A percentile compares a stretch with the other conserved stretches of the same genome.
Conservation (phyloP, 202 grass and related monocot species). For the Miscanthus sacchariflorus region DNA sequence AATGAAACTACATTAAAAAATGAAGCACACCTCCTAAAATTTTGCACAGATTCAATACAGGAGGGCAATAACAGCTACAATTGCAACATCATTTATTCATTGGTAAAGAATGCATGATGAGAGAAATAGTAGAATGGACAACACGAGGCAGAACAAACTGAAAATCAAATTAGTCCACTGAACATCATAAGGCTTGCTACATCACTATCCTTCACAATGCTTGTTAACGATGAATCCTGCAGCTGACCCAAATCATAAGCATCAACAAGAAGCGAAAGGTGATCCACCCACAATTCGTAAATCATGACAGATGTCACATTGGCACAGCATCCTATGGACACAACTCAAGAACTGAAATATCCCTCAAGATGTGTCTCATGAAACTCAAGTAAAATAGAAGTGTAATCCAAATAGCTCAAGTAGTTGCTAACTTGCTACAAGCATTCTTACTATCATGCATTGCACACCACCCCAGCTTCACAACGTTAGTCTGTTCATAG, state of each 20-base stretch:
- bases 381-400: slow-evolving; percentile 14
- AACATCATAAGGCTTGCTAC: neutral
- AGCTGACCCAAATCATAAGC: neutral
- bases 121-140: neutral
- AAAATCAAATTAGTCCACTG: neutral
- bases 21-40: neutral
- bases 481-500: slow-evolving; percentile 7
- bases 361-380: neutral
- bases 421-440: neutral
- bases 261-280: slow-evolving; percentile 30
- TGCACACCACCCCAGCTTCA: neutral
- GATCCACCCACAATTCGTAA: neutral
- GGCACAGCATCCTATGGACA: slow-evolving; percentile 1
- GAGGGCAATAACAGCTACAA: neutral
- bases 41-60: neutral
- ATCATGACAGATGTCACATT: slow-evolving; percentile 13
- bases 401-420: neutral
- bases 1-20: neutral
- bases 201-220: neutral
- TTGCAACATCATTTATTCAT: neutral
- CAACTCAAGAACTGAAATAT: neutral
- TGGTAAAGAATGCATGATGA: neutral
- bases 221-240: neutral
- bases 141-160: neutral
- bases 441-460: neutral